Conservation (phyloP, 768 basidiomycete species). For the Leccinum pellstonianum region DNA sequence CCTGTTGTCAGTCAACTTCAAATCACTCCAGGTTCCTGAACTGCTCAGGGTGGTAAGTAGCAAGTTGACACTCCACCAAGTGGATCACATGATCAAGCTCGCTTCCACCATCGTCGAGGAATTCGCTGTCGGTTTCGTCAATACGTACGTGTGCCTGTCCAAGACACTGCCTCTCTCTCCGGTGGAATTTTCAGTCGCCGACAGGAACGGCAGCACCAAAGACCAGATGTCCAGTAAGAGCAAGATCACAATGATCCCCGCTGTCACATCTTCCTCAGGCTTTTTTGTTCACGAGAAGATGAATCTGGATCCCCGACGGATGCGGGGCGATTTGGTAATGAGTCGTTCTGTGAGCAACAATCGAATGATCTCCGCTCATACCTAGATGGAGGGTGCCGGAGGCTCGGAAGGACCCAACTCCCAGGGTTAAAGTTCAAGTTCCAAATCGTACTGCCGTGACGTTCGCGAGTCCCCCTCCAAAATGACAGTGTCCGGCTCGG, state of each 20-base stretch:
- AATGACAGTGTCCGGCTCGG: neutral
- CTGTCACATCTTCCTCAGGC: neutral
- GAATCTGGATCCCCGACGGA: neutral
- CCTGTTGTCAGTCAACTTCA: too few species aligned
- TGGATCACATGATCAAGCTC: neutral
- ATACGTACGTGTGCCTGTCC: neutral
- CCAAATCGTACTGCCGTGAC: neutral
- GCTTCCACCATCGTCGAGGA: neutral
- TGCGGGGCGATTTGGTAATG: conserved; percentile 2
- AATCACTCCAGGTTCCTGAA: neutral
- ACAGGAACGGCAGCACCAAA: conserved; percentile 3
- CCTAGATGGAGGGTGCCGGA: neutral
- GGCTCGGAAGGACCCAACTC: neutral
- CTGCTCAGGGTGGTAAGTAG: neutral
- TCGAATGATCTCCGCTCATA: neutral
- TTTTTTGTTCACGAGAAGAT: neutral
- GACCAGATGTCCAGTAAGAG: neutral
- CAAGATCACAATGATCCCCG: neutral
- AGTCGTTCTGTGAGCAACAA: neutral
- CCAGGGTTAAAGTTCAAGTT: neutral
- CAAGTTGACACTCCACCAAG: neutral
- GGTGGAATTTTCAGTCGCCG: conserved; percentile 11
- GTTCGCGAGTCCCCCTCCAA: neutral
- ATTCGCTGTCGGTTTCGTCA: neutral
- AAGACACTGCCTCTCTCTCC: neutral